Percentiles rank a stretch among this genome's conserved stretches.
phyloP scores from a whole-genome alignment of 1,139 yeast species.

The Magnusiomyces clavatus region DNA sequence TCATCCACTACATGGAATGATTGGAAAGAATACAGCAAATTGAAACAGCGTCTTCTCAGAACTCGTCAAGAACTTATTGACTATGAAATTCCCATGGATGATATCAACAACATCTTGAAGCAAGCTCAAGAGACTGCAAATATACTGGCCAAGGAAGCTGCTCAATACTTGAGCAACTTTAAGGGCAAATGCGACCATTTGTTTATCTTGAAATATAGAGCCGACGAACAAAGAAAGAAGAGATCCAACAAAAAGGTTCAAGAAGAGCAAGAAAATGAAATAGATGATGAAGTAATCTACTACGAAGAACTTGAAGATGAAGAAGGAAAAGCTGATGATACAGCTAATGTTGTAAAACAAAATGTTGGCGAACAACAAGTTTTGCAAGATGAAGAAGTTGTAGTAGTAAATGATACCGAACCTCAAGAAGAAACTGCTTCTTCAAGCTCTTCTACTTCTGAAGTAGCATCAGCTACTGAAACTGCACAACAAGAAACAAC shows the following conservation, averaged over 20 bases:
- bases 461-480: too few species aligned
- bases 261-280: conserved; percentile 14
- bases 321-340: conserved; percentile 3
- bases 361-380: background rate
- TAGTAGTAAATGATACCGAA: too few species aligned
- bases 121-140: conserved; percentile 56
- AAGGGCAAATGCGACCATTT: conserved; percentile 79
- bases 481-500: too few species aligned
- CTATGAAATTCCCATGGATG: conserved; percentile 42
- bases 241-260: conserved; percentile 14
- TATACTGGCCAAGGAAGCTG: conserved; percentile 58
- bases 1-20: conserved; percentile 45
- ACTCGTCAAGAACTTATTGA: conserved; percentile 51
- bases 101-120: conserved; percentile 45
- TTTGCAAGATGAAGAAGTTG: background rate
- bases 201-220: conserved; percentile 50
- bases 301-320: conserved; percentile 20
- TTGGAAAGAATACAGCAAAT: conserved; percentile 58
- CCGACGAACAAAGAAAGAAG: conserved; percentile 12
- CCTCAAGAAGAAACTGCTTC: too few species aligned
- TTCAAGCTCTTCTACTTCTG: too few species aligned
- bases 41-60: conserved; percentile 48
- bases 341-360: background rate
- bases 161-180: conserved; percentile 59
- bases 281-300: conserved; percentile 22